phyloP scores from a whole-genome alignment of 1,139 yeast genomes.

The Sugiyamaella xylanicola region DNA sequence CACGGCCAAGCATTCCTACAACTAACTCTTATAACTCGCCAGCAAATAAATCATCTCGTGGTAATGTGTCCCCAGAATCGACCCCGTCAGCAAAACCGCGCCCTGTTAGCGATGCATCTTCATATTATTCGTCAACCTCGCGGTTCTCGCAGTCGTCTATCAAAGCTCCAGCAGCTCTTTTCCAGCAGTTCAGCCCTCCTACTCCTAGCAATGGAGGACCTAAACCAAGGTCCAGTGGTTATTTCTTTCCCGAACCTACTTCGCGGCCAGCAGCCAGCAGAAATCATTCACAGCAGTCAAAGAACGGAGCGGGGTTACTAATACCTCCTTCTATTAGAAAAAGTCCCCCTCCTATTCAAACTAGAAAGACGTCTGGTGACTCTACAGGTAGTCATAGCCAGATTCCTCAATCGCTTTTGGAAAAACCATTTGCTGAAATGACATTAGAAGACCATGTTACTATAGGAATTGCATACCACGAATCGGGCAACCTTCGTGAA shows the following conservation, averaged over 20 bases:
- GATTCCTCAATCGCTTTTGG: slow-evolving; percentile 8
- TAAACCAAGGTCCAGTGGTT: slow-evolving; percentile 11
- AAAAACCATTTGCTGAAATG: slow-evolving; percentile 33
- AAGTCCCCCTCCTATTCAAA: slow-evolving; percentile 10
- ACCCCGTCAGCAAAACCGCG: neutral
- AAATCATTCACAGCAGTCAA: slow-evolving; percentile 1
- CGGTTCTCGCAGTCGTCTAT: slow-evolving; percentile 17
- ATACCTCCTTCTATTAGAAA: slow-evolving; percentile 8
- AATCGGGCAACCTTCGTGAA: slow-evolving; percentile 63
- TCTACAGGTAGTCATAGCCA: neutral
- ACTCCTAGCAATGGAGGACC: slow-evolving; percentile 9
- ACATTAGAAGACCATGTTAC: slow-evolving; percentile 49
- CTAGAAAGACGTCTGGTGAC: slow-evolving; percentile 8
- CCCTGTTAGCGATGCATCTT: slow-evolving; percentile 15
- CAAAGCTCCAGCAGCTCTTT: slow-evolving; percentile 6
- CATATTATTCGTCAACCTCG: slow-evolving; percentile 19
- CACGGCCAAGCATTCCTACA: neutral
- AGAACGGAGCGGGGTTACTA: slow-evolving; percentile 10
- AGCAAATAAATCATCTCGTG: neutral
- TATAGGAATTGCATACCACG: slow-evolving; percentile 57
- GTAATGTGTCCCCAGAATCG: neutral
- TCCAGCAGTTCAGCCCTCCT: slow-evolving; percentile 12
- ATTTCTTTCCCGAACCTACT: slow-evolving; percentile 18
- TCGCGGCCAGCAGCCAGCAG: neutral
- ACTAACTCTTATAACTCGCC: neutral